Conservation (phyloP, 441 rosid species). For the Daphne laureola region DNA sequence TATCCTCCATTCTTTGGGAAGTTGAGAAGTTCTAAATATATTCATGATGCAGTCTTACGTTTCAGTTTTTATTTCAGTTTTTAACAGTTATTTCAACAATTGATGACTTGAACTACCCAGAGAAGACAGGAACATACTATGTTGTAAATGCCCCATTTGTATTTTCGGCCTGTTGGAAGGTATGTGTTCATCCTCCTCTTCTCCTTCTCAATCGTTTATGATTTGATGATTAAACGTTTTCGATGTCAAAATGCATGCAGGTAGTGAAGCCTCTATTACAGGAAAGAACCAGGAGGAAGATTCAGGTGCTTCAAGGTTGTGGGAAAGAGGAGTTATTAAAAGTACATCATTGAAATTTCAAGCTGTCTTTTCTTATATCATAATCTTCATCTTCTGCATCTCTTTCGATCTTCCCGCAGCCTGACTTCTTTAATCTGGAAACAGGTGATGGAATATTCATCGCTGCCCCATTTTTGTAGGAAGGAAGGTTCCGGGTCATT, state of each 20-base stretch:
- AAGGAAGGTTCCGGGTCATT: slow-evolving; percentile 70
- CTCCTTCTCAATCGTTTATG: slow-evolving; percentile 5
- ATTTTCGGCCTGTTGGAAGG: slow-evolving; percentile 98
- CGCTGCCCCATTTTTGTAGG: slow-evolving; percentile 63
- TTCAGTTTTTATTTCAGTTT: slow-evolving; percentile 29
- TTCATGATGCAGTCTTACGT: no score
- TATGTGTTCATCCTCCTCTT: slow-evolving; percentile 18
- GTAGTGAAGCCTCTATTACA: slow-evolving; percentile 66
- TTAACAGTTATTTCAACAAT: slow-evolving; percentile 51
- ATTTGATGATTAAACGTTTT: not conserved
- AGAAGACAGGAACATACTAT: slow-evolving; percentile 65
- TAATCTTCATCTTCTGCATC: not conserved
- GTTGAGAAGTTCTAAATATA: no score
- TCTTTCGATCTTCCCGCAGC: not conserved
- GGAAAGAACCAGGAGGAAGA: slow-evolving; percentile 61
- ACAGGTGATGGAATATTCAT: slow-evolving; percentile 63
- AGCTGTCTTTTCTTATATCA: not conserved
- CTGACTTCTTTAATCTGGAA: not conserved
- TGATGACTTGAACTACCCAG: slow-evolving; percentile 74
- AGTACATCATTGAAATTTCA: slow-evolving; percentile 20
- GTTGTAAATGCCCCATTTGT: slow-evolving; percentile 57
- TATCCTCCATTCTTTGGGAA: no score
- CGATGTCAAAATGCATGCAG: slow-evolving; percentile 18
- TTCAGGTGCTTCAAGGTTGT: slow-evolving; percentile 59
- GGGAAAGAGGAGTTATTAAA: slow-evolving; percentile 58